Percentiles rank a stretch among this genome's conserved stretches.
Evolutionary conservation across 2,329 filamentous ascomycete genomes (phyloP).

Genomic region (Ceratocystis albifundus): DNA sequence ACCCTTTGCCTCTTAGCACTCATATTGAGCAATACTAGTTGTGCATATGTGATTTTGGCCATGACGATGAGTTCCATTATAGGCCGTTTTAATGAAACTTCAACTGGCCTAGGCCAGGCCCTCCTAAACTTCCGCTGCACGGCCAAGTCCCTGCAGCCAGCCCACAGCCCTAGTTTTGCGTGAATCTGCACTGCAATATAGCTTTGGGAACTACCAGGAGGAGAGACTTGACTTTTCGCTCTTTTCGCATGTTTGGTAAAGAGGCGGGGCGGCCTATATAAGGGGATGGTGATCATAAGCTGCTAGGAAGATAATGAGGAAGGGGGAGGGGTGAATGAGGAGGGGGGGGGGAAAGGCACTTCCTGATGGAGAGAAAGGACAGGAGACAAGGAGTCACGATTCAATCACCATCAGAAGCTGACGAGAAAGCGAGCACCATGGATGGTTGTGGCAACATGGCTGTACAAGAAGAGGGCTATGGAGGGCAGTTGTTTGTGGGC

Average conservation of each 20-base stretch:
- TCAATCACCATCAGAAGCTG: background rate
- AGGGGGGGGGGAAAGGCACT: background rate
- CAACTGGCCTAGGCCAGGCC: background rate
- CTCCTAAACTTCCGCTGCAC: background rate
- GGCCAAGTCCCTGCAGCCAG: background rate
- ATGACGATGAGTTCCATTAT: background rate
- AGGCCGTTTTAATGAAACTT: background rate
- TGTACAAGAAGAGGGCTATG: background rate
- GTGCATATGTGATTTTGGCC: background rate
- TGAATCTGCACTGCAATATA: background rate
- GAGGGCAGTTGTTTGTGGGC: background rate
- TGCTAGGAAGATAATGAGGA: background rate
- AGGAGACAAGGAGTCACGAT: too few species aligned
- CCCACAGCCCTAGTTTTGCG: slow-evolving; percentile 7
- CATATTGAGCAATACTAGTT: background rate
- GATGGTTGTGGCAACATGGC: background rate
- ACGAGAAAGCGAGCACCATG: background rate
- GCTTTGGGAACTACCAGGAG: background rate
- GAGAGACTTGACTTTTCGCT: background rate
- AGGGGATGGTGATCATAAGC: background rate
- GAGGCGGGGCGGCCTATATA: background rate
- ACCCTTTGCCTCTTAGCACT: background rate
- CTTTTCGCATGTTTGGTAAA: background rate
- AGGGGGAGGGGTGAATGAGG: background rate
- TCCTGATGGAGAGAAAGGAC: background rate